These are phyloP conservation scores for Triticum timopheevii DNA, from an alignment of 176 grass and related monocot genomes.

Conservation along the genomic window DNA sequence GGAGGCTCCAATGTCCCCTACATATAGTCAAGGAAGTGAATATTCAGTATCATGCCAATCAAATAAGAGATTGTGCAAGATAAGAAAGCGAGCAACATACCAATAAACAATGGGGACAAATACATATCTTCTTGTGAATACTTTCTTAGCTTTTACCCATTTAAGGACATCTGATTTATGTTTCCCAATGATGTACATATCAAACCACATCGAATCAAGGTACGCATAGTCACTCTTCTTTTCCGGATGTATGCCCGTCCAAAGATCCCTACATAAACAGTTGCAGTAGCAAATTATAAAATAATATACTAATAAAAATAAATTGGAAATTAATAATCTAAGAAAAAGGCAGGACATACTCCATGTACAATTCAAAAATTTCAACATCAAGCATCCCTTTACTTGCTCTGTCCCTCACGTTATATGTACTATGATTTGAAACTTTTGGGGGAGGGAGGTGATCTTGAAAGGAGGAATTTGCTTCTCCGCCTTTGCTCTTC, in stretches of 20 bases:
- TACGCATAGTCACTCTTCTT: constrained; percentile 67
- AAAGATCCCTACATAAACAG: constrained; percentile 56
- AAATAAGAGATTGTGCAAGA: constrained; percentile 5
- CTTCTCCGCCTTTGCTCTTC: constrained; percentile 32
- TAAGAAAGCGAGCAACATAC: constrained; percentile 40
- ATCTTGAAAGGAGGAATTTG: constrained; percentile 37
- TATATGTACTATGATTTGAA: constrained; percentile 35
- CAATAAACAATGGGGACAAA: constrained; percentile 89
- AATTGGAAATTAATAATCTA: neutral
- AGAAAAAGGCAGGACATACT: constrained; percentile 51
- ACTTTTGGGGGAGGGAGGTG: constrained; percentile 25
- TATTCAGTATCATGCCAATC: neutral
- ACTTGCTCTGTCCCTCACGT: constrained; percentile 29
- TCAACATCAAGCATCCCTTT: constrained; percentile 57
- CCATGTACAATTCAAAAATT: constrained; percentile 75
- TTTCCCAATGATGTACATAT: constrained; percentile 40
- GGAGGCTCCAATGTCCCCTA: constrained; percentile 89
- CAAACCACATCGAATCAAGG: constrained; percentile 31
- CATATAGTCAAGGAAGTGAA: constrained; percentile 32
- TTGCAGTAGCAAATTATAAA: constrained; percentile 26
- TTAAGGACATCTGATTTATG: constrained; percentile 64
- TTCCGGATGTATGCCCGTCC: constrained; percentile 60
- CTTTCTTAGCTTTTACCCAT: constrained; percentile 78
- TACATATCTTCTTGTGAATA: constrained; percentile 77
- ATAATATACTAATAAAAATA: neutral